These are phyloP conservation scores for Carallia brachiata DNA, from an alignment of 345 rosid genomes.

Conservation along the genomic window DNA sequence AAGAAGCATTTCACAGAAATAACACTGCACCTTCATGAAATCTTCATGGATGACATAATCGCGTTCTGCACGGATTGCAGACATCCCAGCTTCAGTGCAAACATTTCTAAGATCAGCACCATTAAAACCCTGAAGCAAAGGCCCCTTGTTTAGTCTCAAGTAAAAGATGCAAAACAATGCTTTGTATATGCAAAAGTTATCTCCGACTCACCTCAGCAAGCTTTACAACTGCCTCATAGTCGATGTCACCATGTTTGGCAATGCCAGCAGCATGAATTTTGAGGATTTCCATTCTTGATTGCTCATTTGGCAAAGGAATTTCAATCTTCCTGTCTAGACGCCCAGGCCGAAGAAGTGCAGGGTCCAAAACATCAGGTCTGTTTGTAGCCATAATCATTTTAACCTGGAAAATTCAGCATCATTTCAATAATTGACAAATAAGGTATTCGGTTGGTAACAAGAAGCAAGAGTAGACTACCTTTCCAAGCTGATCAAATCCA, in stretches of 20 bases:
- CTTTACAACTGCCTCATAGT: slow-evolving; percentile 93
- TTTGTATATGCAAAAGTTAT: neutral
- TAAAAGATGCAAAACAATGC: neutral
- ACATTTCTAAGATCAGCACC: slow-evolving; percentile 97
- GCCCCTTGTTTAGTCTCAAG: neutral
- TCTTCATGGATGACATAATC: slow-evolving; percentile 98
- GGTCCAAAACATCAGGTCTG: slow-evolving; percentile 96
- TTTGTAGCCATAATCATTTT: slow-evolving; percentile 99
- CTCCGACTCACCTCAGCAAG: slow-evolving; percentile 77
- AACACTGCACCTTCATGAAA: slow-evolving; percentile 79
- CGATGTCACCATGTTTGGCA: slow-evolving; percentile 95
- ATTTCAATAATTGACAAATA: neutral
- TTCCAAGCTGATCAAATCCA: slow-evolving; percentile 96
- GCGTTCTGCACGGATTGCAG: slow-evolving; percentile 91
- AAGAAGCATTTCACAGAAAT: neutral
- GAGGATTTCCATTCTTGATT: slow-evolving; percentile 92
- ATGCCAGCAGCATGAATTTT: slow-evolving; percentile 98
- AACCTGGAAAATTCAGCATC: slow-evolving; percentile 41
- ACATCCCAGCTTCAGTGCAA: slow-evolving; percentile 99
- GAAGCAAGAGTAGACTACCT: slow-evolving; percentile 47
- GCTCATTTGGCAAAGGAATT: slow-evolving; percentile 96
- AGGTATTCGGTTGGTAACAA: neutral
- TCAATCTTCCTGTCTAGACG: slow-evolving; percentile 92
- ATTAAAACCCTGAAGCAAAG: slow-evolving; percentile 69
- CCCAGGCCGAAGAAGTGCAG: slow-evolving; percentile 94